A percentile compares a stretch with the other conserved stretches of the same genome.
Conservation (phyloP, 23 red algal genomes). For the Pyropia haitanensis region DNA sequence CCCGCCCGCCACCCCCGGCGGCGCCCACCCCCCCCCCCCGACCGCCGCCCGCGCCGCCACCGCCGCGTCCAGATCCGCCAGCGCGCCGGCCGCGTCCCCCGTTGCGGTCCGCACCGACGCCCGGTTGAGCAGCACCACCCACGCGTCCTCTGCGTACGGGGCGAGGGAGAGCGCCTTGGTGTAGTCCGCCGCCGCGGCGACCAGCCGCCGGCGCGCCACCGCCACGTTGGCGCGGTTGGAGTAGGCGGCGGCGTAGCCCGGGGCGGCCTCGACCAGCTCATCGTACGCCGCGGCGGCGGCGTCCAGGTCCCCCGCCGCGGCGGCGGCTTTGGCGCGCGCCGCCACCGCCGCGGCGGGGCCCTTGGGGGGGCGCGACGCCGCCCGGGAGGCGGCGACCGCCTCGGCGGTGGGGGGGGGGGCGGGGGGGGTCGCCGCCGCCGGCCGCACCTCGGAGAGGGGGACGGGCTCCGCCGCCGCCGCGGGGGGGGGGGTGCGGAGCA, state of each 20-base stretch:
- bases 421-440: too few relatives aligned
- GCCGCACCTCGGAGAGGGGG: too few relatives aligned
- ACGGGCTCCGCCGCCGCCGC: too few relatives aligned
- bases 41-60: background rate
- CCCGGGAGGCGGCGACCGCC: too few relatives aligned
- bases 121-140: conserved; percentile 80
- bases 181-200: conserved; percentile 53
- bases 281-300: conserved; percentile 42
- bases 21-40: too few relatives aligned
- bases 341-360: conserved; percentile 26
- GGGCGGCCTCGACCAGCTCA: conserved; percentile 28
- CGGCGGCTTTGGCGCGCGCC: conserved; percentile 20
- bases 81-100: conserved; percentile 10
- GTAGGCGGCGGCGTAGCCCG: conserved; percentile 61
- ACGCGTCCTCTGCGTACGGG: conserved; percentile 55
- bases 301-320: conserved; percentile 29
- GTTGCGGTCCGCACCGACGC: conserved; percentile 33
- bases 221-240: conserved; percentile 82
- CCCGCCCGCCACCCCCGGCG: too few relatives aligned
- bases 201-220: conserved; percentile 20
- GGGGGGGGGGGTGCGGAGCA: too few relatives aligned
- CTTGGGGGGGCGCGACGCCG: background rate
- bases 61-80: conserved; percentile 40
- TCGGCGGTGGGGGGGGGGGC: too few relatives aligned
- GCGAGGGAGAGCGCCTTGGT: conserved; percentile 51